A percentile compares a stretch with the other conserved stretches of the same genome.
These are phyloP conservation scores for Ogataea thermomethanolica DNA, from an alignment of 805 yeast species.

Conservation along the genomic window DNA sequence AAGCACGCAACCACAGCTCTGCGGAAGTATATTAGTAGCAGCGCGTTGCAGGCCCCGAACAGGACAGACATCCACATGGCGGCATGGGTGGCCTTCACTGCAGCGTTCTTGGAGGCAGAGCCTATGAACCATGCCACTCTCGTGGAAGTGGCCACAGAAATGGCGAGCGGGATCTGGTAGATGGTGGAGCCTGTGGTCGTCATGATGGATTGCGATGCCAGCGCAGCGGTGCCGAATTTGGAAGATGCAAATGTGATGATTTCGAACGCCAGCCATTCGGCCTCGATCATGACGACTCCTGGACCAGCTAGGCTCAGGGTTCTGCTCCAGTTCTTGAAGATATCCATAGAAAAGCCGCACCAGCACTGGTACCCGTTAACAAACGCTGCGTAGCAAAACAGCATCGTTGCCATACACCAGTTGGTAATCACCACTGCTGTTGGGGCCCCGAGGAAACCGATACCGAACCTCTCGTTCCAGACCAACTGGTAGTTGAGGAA, in stretches of 20 bases:
- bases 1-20: conserved; percentile 45
- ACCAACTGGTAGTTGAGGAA: conserved; percentile 47
- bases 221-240: conserved; percentile 48
- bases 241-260: conserved; percentile 52
- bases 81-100: conserved; percentile 38
- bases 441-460: conserved; percentile 59
- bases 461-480: conserved; percentile 39
- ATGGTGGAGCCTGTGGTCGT: conserved; percentile 45
- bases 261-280: conserved; percentile 58
- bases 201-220: conserved; percentile 52
- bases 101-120: conserved; percentile 33
- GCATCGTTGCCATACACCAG: conserved; percentile 51
- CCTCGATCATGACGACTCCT: conserved; percentile 56
- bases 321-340: conserved; percentile 45
- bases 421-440: conserved; percentile 55
- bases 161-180: conserved; percentile 56
- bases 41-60: conserved; percentile 44
- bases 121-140: conserved; percentile 58
- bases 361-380: conserved; percentile 49
- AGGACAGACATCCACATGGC: conserved; percentile 33
- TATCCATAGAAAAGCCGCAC: conserved; percentile 44
- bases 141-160: conserved; percentile 57
- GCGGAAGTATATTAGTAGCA: conserved; percentile 42
- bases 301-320: conserved; percentile 47
- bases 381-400: conserved; percentile 38